Base-by-base conservation (phyloP, 2,329 filamentous ascomycete genomes). In the Decorospora gaudefroyi region DNA sequence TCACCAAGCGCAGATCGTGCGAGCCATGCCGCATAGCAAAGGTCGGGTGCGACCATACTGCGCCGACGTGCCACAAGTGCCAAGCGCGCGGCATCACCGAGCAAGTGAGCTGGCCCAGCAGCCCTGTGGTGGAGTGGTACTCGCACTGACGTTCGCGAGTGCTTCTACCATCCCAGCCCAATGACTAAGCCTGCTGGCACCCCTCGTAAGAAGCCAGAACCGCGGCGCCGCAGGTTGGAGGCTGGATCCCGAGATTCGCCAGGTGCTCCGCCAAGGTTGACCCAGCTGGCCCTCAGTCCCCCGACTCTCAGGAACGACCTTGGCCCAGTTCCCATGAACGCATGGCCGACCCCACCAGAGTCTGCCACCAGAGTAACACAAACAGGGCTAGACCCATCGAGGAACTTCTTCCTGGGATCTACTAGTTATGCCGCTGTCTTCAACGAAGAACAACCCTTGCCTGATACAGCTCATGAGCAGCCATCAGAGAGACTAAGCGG, bases 11-110 rank as follows among this genome's bases (percentile, higher is more conserved):
- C 32, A 64, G 66, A 48, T 65, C 65, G 10, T 69, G 64, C 47
- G 68, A 66, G 37, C 69, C 65, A 48, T 71, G 65, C 53, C 62
- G 62, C 22, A 61, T 67, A 21, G 66, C 65, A 3, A 70, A 70
- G 42, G 63, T 68, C 34, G 55, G 60, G 35, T 70, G 67, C 51
- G 67, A 69, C 42, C 67, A 70, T 40, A 50, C 58, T 26, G 61
- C 56, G 12, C 67, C 67, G 4, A 67, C 53, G n/a, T 70, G 67
- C 43, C 50, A 57, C 28, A 70, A 67, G 37, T 70, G 67, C 34
- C 52, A 60, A 35, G 45, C 54, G 15, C 64, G 67, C 32, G 64
- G 66, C 11, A 63, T 69, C 11, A 49, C 49, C 15, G 65, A 65
- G 9, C 64, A 64, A 67, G 63, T 67, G 29, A 57, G 61, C 37